These are phyloP conservation scores for Cyclanthera cordifolia DNA, from an alignment of 306 rosid genomes.

Conservation along the genomic window DNA sequence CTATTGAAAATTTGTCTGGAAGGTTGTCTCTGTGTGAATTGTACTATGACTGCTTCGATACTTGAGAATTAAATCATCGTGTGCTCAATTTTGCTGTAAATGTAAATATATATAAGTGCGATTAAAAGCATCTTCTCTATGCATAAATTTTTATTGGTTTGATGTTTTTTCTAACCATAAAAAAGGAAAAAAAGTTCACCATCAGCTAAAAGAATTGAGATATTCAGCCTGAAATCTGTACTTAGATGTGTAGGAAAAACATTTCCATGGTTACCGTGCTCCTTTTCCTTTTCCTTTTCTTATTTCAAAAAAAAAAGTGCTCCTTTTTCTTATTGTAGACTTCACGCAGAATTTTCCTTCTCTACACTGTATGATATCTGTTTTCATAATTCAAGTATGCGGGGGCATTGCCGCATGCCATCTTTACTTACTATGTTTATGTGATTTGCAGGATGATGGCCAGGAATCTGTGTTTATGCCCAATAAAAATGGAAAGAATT, in stretches of 20 bases:
- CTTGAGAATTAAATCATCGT: not conserved
- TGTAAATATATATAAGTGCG: not conserved
- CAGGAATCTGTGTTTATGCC: conserved; percentile 75
- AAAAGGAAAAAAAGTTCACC: too few species aligned
- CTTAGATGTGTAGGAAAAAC: too few species aligned
- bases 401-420: not conserved
- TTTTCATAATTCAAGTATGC: not conserved
- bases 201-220: too few species aligned
- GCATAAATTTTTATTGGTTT: too few species aligned
- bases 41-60: not conserved
- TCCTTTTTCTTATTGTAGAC: too few species aligned
- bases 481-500: conserved; percentile 54
- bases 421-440: not conserved
- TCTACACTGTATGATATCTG: conserved; percentile 1
- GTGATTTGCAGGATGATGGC: conserved; percentile 56
- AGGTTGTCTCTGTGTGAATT: not conserved
- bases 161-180: not conserved
- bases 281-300: too few species aligned
- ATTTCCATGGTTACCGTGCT: too few species aligned
- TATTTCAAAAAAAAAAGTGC: too few species aligned
- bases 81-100: not conserved
- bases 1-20: not conserved
- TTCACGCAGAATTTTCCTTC: not conserved
- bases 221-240: too few species aligned
- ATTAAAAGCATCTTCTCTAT: not conserved